Base-by-base conservation (phyloP, 768 basidiomycete genomes). In the Mycena venus region DNA sequence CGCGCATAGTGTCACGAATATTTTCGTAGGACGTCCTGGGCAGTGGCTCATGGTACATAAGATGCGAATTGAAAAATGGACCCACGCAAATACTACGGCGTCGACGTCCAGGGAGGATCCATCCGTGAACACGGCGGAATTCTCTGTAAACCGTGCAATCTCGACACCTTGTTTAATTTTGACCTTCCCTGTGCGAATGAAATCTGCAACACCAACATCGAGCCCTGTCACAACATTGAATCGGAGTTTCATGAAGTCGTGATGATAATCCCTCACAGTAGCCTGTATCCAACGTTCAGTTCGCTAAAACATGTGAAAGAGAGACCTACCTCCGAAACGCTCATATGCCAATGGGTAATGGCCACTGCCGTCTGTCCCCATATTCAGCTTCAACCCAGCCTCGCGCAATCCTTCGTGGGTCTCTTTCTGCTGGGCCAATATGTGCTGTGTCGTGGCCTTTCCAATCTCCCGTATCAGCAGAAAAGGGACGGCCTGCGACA, bases 121-220 rank as follows among this genome's bases (percentile, higher is more conserved):
- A 68, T 88, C 84, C 0, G 81, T 81, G 75, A 89, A 87, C 10
- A 85, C 71, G 8, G 88, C 74, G 14, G 81, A 82, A 40, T 81
- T 72, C 27, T 79, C 68, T 17, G 79, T 82, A 76, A 88, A 85
- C 15, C 77, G 77, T 27, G 82, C 81, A 40, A 88, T 83, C 71
- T 86, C 85, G 14, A 84, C 81, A 55, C 89, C 90, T 77, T 88
- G 88, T 82, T 91, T 92, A 74, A 92, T 80, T 76, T 89, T 88
- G 82, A 92, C 88, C 77, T 89, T 86, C 14, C 90, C 90, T 36
- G 87, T 83, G 32, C 84, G 85, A 74, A 92, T 88, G 68, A 87
- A 81, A 73, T 89, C 84, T 36, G 86, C 86, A 42, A 86, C 86
- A 42, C 90, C 90, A 60, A 88, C 86, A 73, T 89, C 88, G 29